Conservation (phyloP, 306 rosid genomes). For the Morella rubra region DNA sequence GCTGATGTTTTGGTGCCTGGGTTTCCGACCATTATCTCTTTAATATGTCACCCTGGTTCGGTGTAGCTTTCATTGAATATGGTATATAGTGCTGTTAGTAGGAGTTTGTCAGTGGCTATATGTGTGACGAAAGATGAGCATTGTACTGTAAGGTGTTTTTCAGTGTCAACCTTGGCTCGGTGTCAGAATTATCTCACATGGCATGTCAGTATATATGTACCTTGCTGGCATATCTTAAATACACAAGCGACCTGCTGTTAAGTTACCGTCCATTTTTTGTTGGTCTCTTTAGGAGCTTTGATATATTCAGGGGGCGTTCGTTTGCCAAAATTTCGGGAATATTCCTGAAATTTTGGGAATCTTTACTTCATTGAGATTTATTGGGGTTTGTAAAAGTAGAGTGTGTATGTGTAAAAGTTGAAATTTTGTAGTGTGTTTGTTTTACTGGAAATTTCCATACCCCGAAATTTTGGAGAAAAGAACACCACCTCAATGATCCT, state of each 20-base stretch:
- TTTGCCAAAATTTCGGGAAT: too few species aligned
- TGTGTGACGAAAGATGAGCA: neutral
- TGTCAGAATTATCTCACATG: neutral
- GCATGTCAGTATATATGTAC: neutral
- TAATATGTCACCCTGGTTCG: neutral
- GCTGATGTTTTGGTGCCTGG: neutral
- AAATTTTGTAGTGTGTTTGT: too few species aligned
- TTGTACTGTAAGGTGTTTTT: neutral
- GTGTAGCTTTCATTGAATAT: conserved; percentile 8
- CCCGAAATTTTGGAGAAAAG: too few species aligned
- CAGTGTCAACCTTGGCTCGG: neutral
- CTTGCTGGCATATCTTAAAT: neutral
- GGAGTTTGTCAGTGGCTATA: neutral
- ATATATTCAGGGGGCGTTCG: too few species aligned
- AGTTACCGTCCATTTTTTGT: neutral
- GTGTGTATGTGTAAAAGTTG: too few species aligned
- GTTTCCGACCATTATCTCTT: neutral
- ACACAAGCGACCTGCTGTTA: neutral
- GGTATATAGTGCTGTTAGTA: neutral
- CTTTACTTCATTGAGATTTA: too few species aligned
- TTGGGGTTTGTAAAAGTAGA: too few species aligned
- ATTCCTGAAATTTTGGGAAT: too few species aligned
- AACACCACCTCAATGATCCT: too few species aligned
- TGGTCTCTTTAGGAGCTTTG: neutral
- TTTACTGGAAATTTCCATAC: too few species aligned